These are phyloP conservation scores for Lepraria neglecta DNA, from an alignment of 495 filamentous ascomycete genomes.

Conservation along the genomic window DNA sequence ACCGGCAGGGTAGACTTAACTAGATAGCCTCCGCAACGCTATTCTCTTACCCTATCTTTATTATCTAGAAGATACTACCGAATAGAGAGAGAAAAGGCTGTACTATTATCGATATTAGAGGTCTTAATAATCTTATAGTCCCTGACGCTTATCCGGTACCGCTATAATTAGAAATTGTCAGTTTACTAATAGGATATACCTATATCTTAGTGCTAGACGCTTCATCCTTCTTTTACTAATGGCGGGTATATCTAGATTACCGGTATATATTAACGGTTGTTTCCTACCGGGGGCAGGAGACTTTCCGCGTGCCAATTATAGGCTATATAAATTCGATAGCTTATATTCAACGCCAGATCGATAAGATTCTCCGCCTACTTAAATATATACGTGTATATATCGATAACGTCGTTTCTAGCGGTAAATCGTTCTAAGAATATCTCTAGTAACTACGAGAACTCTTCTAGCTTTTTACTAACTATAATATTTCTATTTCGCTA, in stretches of 20 bases:
- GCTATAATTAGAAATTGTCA: conserved; percentile 9
- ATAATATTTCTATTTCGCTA: neutral
- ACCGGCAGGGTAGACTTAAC: conserved; percentile 10
- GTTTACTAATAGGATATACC: neutral
- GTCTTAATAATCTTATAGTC: conserved; percentile 7
- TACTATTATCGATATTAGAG: conserved; percentile 10
- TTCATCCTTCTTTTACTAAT: conserved; percentile 12
- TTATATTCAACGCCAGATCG: conserved; percentile 9
- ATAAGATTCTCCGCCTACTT: neutral
- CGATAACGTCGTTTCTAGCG: conserved; percentile 4
- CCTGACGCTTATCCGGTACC: neutral
- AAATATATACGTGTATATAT: conserved; percentile 1
- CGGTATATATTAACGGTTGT: conserved; percentile 6
- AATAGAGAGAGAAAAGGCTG: conserved; percentile 6
- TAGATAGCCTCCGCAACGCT: neutral
- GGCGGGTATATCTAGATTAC: neutral
- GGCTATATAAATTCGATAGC: conserved; percentile 10
- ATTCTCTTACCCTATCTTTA: conserved; percentile 12
- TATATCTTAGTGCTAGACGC: conserved; percentile 10
- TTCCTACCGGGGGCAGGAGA: neutral
- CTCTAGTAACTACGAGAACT: neutral
- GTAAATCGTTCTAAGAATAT: neutral
- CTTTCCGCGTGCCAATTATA: neutral
- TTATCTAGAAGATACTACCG: conserved; percentile 14
- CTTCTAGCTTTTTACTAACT: conserved; percentile 3